Evolutionary conservation across 2,329 filamentous ascomycete species (phyloP).

Genomic region (Pseudopyrenochaeta lycopersici): DNA sequence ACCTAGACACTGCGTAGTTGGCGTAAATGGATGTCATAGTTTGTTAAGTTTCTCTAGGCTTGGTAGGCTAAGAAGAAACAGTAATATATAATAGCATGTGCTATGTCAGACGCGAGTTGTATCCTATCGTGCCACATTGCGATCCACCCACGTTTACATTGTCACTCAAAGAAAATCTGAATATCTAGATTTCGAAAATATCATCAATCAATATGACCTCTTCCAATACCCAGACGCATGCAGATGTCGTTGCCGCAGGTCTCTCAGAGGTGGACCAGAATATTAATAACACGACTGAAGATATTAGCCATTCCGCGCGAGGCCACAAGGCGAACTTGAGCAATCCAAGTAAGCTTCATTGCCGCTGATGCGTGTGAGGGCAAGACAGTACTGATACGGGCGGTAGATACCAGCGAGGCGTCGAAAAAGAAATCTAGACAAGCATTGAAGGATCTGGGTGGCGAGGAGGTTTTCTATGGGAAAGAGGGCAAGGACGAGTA

Average conservation of each 20-base stretch:
- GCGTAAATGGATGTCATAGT: no score
- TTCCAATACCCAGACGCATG: constrained; percentile 11
- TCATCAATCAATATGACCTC: constrained; percentile 13
- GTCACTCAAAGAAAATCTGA: background rate
- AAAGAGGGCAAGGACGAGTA: constrained; percentile 54
- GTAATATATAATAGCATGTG: no score
- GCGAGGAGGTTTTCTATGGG: constrained; percentile 56
- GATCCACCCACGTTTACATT: background rate
- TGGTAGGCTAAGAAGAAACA: no score
- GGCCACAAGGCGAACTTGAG: constrained; percentile 60
- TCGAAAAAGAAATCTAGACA: constrained; percentile 57
- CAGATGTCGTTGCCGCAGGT: constrained; percentile 27
- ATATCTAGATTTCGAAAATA: background rate
- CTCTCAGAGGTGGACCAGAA: constrained; percentile 29
- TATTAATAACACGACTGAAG: constrained; percentile 33
- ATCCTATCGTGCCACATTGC: no score
- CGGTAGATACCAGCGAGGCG: constrained; percentile 27
- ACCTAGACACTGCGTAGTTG: no score
- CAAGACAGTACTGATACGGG: background rate
- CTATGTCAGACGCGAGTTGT: no score
- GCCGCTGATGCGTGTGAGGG: background rate
- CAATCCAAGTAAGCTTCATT: constrained; percentile 53
- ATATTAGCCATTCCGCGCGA: constrained; percentile 23
- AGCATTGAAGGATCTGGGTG: constrained; percentile 54
- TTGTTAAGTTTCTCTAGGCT: no score